These are phyloP conservation scores for Citrullus amarus DNA, from an alignment of 306 rosid species.

Conservation along the genomic window DNA sequence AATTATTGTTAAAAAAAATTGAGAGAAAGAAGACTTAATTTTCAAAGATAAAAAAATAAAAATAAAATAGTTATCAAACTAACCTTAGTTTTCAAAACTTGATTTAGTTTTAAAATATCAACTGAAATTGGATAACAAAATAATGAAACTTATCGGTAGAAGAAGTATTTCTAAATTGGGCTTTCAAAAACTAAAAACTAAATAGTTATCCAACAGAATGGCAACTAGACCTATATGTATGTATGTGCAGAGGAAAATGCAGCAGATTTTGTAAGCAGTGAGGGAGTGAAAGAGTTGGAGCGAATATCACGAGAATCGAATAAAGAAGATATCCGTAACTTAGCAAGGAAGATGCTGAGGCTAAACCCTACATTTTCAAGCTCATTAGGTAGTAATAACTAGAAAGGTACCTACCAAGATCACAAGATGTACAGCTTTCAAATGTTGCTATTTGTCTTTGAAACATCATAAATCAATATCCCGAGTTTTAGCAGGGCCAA, in stretches of 20 bases:
- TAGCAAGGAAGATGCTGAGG: slow-evolving; percentile 40
- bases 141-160: too few relatives aligned
- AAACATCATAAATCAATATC: background rate
- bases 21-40: too few relatives aligned
- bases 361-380: slow-evolving; percentile 22
- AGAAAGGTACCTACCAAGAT: background rate
- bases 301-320: slow-evolving; percentile 37
- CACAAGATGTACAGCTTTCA: slow-evolving; percentile 4
- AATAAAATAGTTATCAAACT: too few relatives aligned
- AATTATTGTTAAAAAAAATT: too few relatives aligned
- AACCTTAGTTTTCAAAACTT: too few relatives aligned
- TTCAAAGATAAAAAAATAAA: too few relatives aligned
- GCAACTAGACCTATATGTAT: background rate
- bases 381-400: slow-evolving; percentile 11
- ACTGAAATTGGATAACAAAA: too few relatives aligned
- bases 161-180: too few relatives aligned
- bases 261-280: slow-evolving; percentile 27
- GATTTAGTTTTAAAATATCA: too few relatives aligned
- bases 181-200: too few relatives aligned
- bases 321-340: slow-evolving; percentile 49
- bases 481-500: background rate
- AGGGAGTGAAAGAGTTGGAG: slow-evolving; percentile 39
- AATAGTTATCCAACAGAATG: too few relatives aligned
- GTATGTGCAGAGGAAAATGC: slow-evolving; percentile 37
- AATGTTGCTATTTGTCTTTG: background rate